These are phyloP conservation scores for Skeletonema potamos DNA, from an alignment of 108 stramenopile genomes.

Conservation along the genomic window DNA sequence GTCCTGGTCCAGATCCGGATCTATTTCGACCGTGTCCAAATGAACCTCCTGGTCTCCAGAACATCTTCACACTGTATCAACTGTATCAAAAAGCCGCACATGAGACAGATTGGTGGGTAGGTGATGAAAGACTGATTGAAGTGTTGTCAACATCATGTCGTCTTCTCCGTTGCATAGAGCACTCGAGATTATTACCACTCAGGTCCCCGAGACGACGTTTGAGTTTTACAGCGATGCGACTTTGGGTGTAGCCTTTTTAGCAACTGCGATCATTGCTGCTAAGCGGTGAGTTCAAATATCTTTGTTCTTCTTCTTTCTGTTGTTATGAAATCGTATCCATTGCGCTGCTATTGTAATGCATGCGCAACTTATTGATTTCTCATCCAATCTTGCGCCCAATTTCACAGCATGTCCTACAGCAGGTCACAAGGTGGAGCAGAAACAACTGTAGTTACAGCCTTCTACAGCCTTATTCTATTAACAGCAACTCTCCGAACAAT, in stretches of 20 bases:
- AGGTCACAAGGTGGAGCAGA: conserved; percentile 81
- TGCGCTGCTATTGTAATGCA: neutral
- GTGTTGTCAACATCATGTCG: neutral
- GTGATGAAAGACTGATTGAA: no score
- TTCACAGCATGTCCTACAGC: conserved; percentile 67
- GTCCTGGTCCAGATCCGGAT: no score
- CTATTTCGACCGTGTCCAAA: no score
- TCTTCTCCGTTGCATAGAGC: neutral
- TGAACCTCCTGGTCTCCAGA: no score
- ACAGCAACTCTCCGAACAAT: conserved; percentile 80
- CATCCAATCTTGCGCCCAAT: neutral
- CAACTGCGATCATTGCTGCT: conserved; percentile 75
- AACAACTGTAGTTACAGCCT: conserved; percentile 93
- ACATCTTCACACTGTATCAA: no score
- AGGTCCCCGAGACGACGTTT: conserved; percentile 59
- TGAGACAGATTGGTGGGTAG: no score
- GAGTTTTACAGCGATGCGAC: conserved; percentile 64
- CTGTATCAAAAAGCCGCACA: no score
- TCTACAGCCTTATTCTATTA: conserved; percentile 90
- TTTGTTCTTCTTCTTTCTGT: neutral
- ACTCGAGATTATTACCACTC: neutral
- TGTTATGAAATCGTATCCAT: neutral
- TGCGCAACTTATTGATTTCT: neutral
- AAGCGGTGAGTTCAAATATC: conserved; percentile 43
- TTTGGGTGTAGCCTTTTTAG: conserved; percentile 71